These are phyloP conservation scores for Auriscalpium vulgare DNA, from an alignment of 768 basidiomycete genomes.

Conservation along the genomic window DNA sequence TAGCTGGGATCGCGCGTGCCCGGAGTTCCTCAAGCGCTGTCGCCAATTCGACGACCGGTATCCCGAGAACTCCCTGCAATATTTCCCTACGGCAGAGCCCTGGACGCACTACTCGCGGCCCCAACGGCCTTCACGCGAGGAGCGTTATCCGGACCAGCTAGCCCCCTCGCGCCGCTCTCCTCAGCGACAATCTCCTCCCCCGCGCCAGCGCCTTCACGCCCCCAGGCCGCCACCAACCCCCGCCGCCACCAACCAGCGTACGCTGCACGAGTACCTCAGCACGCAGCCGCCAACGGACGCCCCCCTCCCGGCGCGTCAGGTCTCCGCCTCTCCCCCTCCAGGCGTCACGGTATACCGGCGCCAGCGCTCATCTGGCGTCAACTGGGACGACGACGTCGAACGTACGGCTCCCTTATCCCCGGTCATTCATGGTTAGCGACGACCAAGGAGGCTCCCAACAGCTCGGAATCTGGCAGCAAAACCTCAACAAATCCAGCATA, in stretches of 20 bases:
- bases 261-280: too few relatives aligned
- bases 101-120: conserved; percentile 9
- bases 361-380: too few relatives aligned
- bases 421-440: not conserved
- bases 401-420: not conserved
- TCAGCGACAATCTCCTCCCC: too few relatives aligned
- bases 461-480: not conserved
- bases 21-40: conserved; percentile 2
- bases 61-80: conserved; percentile 13
- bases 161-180: not conserved
- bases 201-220: not conserved
- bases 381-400: not conserved
- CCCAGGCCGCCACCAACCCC: not conserved
- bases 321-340: too few relatives aligned
- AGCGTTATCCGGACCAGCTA: not conserved
- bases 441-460: not conserved
- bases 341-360: too few relatives aligned
- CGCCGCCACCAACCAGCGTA: too few relatives aligned
- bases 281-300: too few relatives aligned
- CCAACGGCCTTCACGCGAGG: too few relatives aligned
- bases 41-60: not conserved
- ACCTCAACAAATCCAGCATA: not conserved
- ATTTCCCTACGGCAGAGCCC: conserved; percentile 12
- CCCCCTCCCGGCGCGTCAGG: too few relatives aligned
- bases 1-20: conserved; percentile 7